Evolutionary conservation across 2,329 filamentous ascomycete species (phyloP).

Genomic region (Fusarium xylarioides): DNA sequence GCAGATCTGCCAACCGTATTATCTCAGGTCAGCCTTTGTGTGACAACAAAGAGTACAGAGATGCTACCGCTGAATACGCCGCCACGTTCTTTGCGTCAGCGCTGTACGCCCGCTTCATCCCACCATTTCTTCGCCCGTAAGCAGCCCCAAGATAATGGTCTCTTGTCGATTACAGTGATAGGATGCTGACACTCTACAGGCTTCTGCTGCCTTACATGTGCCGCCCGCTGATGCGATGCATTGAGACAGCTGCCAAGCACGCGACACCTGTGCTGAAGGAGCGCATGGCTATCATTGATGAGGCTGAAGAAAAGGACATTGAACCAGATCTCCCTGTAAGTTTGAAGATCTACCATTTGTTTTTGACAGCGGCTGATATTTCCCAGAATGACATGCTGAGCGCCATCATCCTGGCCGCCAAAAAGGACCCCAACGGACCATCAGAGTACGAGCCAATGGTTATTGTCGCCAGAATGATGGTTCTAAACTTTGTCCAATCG

Average conservation of each 20-base stretch:
- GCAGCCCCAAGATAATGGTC: background rate
- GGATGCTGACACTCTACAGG: background rate
- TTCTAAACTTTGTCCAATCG: constrained; percentile 25
- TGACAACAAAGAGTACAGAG: constrained; percentile 20
- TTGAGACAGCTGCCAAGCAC: constrained; percentile 21
- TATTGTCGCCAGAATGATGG: constrained; percentile 26
- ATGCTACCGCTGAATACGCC: constrained; percentile 19
- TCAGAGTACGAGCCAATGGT: constrained; percentile 22
- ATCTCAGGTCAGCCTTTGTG: constrained; percentile 25
- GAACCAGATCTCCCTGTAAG: constrained; percentile 13
- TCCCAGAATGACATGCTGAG: constrained; percentile 23
- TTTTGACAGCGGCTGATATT: background rate
- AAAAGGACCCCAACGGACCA: constrained; percentile 11
- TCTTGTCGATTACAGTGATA: background rate
- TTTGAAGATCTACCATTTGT: fast-evolving
- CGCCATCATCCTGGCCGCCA: constrained; percentile 17
- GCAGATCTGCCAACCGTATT: constrained; percentile 24
- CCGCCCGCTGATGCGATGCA: constrained; percentile 17
- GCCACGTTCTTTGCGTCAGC: constrained; percentile 24
- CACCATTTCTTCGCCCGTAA: constrained; percentile 27
- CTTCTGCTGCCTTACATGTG: constrained; percentile 22
- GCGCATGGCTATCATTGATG: constrained; percentile 18
- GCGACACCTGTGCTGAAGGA: constrained; percentile 17
- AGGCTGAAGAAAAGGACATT: background rate
- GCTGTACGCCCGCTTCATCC: constrained; percentile 19